These are phyloP conservation scores for Tulasnella calospora DNA, from an alignment of 768 basidiomycete species.

Conservation along the genomic window DNA sequence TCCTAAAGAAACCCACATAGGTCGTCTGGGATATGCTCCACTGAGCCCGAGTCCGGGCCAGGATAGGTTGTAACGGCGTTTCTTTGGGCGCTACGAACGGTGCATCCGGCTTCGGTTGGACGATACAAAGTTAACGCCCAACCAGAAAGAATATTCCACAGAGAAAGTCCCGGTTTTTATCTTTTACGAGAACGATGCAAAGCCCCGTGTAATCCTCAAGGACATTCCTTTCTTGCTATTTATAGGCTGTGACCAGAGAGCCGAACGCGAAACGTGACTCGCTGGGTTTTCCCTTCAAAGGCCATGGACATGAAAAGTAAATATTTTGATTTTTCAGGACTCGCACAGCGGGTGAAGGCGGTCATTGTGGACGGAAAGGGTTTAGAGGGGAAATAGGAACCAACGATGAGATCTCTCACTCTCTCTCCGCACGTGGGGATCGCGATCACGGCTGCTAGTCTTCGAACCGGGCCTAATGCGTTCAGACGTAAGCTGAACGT, in stretches of 20 bases:
- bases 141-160: not conserved
- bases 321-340: not conserved
- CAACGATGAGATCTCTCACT: constrained; percentile 5
- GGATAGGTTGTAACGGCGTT: not conserved
- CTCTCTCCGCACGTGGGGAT: constrained; percentile 8
- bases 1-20: not conserved
- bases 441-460: not conserved
- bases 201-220: not conserved
- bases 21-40: not conserved
- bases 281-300: not conserved
- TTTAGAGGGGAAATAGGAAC: not conserved
- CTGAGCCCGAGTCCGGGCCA: not conserved
- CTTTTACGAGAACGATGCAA: not conserved
- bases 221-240: not conserved
- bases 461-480: not conserved
- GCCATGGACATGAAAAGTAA: not conserved
- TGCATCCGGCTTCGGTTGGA: not conserved
- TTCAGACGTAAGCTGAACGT: not conserved
- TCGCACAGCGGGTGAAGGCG: not conserved
- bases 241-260: not conserved
- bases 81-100: not conserved
- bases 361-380: constrained; percentile 1
- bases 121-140: not conserved
- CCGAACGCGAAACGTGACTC: not conserved
- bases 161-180: not conserved